Percentiles rank a stretch among this genome's conserved stretches.
These are phyloP conservation scores for Eucalyptus regnans DNA, from an alignment of 345 rosid genomes.

Conservation along the genomic window DNA sequence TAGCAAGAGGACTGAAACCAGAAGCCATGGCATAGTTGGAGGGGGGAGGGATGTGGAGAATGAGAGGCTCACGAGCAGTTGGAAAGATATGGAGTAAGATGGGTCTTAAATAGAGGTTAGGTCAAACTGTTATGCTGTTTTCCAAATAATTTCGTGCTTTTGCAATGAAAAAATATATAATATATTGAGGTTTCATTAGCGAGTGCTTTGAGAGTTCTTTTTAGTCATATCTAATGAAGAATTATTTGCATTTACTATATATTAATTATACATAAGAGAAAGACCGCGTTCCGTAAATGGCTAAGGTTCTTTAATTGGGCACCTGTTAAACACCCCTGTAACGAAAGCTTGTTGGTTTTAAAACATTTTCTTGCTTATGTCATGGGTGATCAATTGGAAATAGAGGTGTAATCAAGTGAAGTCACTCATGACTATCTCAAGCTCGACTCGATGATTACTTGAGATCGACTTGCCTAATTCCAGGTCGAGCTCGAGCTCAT, in stretches of 20 bases:
- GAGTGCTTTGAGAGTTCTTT: neutral
- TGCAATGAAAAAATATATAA: neutral
- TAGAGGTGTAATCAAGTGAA: neutral
- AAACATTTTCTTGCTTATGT: neutral
- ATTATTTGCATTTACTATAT: neutral
- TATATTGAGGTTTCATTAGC: no score
- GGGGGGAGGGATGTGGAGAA: neutral
- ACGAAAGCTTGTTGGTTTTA: neutral
- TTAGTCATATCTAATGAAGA: neutral
- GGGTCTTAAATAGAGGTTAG: neutral
- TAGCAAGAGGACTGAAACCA: neutral
- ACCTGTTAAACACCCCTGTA: neutral
- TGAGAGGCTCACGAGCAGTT: neutral
- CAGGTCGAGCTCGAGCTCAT: neutral
- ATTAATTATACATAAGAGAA: neutral
- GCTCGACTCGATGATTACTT: neutral
- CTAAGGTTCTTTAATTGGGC: neutral
- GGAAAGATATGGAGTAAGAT: neutral
- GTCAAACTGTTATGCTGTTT: neutral
- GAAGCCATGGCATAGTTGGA: neutral
- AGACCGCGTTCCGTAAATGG: neutral
- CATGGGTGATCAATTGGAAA: neutral
- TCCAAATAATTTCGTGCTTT: neutral
- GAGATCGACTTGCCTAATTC: neutral
- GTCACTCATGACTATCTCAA: accelerated